Percentiles rank a stretch among this genome's conserved stretches.
Conservation (phyloP, 768 basidiomycete species). For the Trametes cubensis region DNA sequence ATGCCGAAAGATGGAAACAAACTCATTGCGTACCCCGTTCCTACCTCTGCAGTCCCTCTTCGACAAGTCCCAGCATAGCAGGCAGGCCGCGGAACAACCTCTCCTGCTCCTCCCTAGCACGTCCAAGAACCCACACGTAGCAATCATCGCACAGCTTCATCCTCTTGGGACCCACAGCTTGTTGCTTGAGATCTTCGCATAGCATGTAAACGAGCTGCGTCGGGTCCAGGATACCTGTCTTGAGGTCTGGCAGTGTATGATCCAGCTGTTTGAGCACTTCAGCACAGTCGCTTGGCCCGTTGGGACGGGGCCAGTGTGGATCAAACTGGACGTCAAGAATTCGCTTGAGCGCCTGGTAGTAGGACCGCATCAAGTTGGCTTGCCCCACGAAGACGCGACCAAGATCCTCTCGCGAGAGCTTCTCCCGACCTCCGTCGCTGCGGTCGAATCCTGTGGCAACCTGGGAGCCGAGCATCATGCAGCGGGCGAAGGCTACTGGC, state of each 20-base stretch:
- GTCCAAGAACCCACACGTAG: neutral
- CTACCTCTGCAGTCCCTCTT: neutral
- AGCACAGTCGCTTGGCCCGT: too few relatives aligned
- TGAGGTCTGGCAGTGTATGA: too few relatives aligned
- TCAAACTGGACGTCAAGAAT: neutral
- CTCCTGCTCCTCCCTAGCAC: constrained; percentile 2
- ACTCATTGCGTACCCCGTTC: neutral
- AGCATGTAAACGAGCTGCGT: too few relatives aligned
- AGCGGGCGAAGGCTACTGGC: constrained; percentile 10
- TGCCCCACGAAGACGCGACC: neutral
- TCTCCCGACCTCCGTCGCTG: constrained; percentile 10
- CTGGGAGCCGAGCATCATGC: constrained; percentile 7
- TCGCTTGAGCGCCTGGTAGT: neutral
- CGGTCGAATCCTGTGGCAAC: constrained; percentile 3
- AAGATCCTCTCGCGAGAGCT: constrained; percentile 8
- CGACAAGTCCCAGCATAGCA: constrained; percentile 2
- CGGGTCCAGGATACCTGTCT: too few relatives aligned
- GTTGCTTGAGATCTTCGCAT: neutral
- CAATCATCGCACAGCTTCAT: constrained; percentile 8
- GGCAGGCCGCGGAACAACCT: constrained; percentile 3
- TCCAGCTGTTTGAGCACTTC: too few relatives aligned
- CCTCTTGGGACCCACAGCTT: neutral
- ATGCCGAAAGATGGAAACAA: neutral
- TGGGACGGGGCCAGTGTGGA: neutral
- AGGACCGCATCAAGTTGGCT: neutral